Evolutionary conservation across 106 monocot genomes (phyloP).

Genomic region (Dioscorea alata): DNA sequence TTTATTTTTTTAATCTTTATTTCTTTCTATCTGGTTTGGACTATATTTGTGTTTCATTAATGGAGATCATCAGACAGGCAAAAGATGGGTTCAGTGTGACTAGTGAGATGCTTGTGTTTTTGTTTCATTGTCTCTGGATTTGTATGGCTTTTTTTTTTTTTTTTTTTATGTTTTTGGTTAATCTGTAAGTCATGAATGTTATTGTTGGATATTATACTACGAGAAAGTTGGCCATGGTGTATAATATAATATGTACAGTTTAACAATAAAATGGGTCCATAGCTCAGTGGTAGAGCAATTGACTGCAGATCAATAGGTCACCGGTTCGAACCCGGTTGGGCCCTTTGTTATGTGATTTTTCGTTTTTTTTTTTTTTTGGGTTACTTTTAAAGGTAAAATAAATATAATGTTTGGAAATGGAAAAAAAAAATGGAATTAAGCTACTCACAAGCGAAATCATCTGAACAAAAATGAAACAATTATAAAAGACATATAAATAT

Average conservation of each 20-base stretch:
- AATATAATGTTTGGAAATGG: too few species aligned
- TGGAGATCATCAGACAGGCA: background rate
- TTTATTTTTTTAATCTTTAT: too few species aligned
- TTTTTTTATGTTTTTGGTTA: too few species aligned
- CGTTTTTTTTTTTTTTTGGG: background rate
- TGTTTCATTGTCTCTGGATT: background rate
- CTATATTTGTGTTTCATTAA: too few species aligned
- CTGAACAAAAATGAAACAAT: background rate
- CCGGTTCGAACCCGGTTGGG: conserved; percentile 95
- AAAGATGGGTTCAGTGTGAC: background rate
- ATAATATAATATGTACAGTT: too few species aligned
- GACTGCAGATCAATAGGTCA: conserved; percentile 94
- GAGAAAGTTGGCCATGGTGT: too few species aligned
- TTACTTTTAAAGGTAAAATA: too few species aligned
- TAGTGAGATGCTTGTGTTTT: background rate
- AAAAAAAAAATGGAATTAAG: background rate
- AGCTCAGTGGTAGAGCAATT: conserved; percentile 96
- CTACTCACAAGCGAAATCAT: too few species aligned
- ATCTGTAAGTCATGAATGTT: too few species aligned
- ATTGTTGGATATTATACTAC: too few species aligned
- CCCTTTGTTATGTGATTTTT: conserved; percentile 20
- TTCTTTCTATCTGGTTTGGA: too few species aligned
- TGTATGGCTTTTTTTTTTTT: background rate
- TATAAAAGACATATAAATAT: background rate
- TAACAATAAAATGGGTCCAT: conserved; percentile 36